Evolutionary conservation across 139 green algal species (phyloP).

Genomic region (Zygnema circumcarinatum): DNA sequence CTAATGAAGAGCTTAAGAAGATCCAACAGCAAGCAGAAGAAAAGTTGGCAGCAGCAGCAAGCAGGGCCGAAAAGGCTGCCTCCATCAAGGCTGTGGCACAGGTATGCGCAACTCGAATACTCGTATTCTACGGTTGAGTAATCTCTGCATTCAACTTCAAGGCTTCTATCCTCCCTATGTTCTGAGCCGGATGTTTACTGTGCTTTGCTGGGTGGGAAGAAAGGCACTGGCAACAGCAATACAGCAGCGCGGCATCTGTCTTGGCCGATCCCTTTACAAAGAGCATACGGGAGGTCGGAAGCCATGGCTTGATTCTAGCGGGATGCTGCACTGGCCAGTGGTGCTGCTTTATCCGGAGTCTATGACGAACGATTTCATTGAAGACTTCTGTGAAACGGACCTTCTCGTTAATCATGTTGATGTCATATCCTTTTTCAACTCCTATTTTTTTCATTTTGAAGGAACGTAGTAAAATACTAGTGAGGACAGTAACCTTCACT

Average conservation of each 20-base stretch:
- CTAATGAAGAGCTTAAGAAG: conserved; percentile 68
- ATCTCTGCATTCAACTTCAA: neutral
- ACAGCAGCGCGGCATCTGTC: conserved; percentile 58
- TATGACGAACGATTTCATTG: conserved; percentile 81
- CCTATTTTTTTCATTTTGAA: neutral
- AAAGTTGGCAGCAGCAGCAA: neutral
- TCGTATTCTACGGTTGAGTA: neutral
- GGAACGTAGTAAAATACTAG: too few species aligned
- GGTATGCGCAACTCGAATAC: neutral
- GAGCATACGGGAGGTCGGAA: conserved; percentile 39
- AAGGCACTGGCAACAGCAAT: conserved; percentile 62
- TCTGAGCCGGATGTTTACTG: neutral
- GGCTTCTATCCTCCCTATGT: neutral
- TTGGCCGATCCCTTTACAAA: conserved; percentile 68
- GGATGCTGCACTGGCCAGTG: conserved; percentile 77
- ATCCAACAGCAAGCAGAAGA: conserved; percentile 62
- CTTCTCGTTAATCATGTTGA: conserved; percentile 79
- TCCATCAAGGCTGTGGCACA: neutral
- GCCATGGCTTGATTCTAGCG: conserved; percentile 66
- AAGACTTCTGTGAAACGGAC: conserved; percentile 81
- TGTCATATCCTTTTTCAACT: conserved; percentile 40
- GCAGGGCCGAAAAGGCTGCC: neutral
- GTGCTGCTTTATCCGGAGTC: conserved; percentile 89
- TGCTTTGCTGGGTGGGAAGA: neutral
- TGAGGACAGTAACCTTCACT: too few species aligned